Conservation (phyloP, 108 stramenopile species). For the Seminavis robusta region DNA sequence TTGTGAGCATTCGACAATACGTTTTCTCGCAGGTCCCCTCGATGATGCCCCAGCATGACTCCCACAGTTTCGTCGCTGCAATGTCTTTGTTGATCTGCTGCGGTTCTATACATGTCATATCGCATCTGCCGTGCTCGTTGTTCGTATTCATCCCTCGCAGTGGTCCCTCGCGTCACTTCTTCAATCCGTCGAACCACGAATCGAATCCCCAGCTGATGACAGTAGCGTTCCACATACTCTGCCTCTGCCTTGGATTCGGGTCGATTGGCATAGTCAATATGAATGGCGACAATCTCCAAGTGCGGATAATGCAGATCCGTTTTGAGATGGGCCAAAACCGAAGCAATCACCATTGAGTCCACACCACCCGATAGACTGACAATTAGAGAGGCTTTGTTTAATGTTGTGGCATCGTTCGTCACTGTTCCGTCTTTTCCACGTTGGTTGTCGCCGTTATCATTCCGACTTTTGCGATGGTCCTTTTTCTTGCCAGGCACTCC, state of each 20-base stretch:
- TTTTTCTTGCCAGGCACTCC: neutral
- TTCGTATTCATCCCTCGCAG: constrained; percentile 94
- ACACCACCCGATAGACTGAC: constrained; percentile 96
- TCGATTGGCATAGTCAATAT: constrained; percentile 97
- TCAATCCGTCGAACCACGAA: constrained; percentile 73
- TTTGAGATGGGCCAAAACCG: constrained; percentile 64
- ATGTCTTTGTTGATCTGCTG: constrained; percentile 24
- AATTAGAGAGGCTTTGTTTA: constrained; percentile 31
- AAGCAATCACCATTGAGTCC: constrained; percentile 97
- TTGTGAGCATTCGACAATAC: constrained; percentile 94
- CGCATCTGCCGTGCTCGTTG: constrained; percentile 79
- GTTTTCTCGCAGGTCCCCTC: constrained; percentile 96
- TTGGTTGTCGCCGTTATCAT: neutral
- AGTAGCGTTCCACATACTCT: constrained; percentile 78
- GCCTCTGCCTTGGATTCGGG: constrained; percentile 91
- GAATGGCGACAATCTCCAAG: constrained; percentile 57
- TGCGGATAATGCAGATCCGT: constrained; percentile 37
- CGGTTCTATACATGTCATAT: constrained; percentile 81
- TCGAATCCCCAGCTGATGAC: constrained; percentile 42
- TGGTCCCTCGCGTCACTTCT: constrained; percentile 90
- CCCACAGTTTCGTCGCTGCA: constrained; percentile 42
- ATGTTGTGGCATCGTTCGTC: neutral
- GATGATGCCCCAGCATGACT: constrained; percentile 95
- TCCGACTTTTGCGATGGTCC: neutral
- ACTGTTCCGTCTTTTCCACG: neutral